Evolutionary conservation across 352 stramenopile genomes (phyloP), one percentile per base, ranked within the genome.

Genomic region (Globisporangium apiculatum): DNA sequence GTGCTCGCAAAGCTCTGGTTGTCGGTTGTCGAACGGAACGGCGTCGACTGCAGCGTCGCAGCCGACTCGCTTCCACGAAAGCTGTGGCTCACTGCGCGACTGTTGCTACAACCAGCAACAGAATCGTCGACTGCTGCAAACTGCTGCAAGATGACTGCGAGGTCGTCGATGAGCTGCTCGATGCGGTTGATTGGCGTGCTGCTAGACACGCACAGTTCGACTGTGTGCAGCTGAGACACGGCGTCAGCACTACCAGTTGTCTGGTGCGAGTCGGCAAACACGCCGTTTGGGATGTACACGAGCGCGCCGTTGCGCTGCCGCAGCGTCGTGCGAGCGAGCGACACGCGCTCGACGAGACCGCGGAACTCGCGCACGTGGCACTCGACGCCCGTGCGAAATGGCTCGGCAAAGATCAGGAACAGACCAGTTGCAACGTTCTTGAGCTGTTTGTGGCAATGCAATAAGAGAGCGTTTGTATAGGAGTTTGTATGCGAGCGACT

Each of bases 351-450:
- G 14, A 94, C 86, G 58, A 84, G 83, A 2, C 84, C 84, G 12
- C 71, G 43, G 24, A 88, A 59, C 5, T 65, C 49, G 7, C 69
- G 66, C 35, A 92, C 72, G 41, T 72, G 62, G 52, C 83, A 86
- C 51, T 80, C 66, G 51, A 79, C 91, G 2, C 82, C 82, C 0
- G 76, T 88, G 24, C 79, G 76, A 47, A 94, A 91, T 0, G 84
- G 84, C 61, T 94, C 84, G 11, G 82, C 78, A 58, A 89, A 94
- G 59, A 92, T 88, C 24, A 94, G 71, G 51, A 92, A 94, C 24
- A 94, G 71, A 2, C 84, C 84, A 0, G 72, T 90, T 9, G 78
- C 76, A 48, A 91, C 72, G 60, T 94, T 94, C 63, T 91, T 91
- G 18, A 94, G 66, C 83, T 94, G 51, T 7, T 36, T 0, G 46